Evolutionary conservation across 2,329 filamentous ascomycete species (phyloP).

Genomic region (Fusarium guadeloupense): DNA sequence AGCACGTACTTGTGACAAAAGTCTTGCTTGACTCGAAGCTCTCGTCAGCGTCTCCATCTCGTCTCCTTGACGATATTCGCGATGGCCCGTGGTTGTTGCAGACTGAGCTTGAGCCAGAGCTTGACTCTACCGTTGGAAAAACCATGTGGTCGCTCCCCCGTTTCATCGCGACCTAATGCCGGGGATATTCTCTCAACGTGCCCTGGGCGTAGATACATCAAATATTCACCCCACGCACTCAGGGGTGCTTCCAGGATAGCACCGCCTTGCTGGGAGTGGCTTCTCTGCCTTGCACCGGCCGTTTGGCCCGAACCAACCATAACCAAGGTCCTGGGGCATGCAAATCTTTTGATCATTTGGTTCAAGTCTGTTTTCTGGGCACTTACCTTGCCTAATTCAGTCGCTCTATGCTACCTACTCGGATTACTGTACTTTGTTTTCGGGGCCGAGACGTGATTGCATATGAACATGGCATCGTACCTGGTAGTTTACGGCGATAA

Average conservation of each 20-base stretch:
- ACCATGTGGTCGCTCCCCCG: constrained; percentile 22
- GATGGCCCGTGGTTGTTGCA: not conserved
- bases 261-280: constrained; percentile 34
- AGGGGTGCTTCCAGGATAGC: not conserved
- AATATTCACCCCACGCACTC: constrained; percentile 5
- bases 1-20: not conserved
- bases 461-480: constrained; percentile 3
- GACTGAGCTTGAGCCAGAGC: constrained; percentile 13
- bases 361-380: constrained; percentile 18
- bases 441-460: constrained; percentile 20
- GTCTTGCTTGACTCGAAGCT: not conserved
- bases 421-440: not conserved
- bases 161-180: constrained; percentile 16
- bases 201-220: not conserved
- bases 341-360: constrained; percentile 26
- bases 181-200: not conserved
- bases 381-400: too few species aligned
- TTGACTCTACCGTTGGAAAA: constrained; percentile 17
- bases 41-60: not conserved
- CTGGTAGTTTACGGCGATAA: not conserved
- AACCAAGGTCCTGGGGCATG: constrained; percentile 13
- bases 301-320: constrained; percentile 33
- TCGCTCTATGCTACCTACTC: not conserved
- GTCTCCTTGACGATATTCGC: not conserved
- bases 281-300: constrained; percentile 24